phyloP scores from a whole-genome alignment of 1,284 basidiomycete species.

The Irpex rosettiformis region DNA sequence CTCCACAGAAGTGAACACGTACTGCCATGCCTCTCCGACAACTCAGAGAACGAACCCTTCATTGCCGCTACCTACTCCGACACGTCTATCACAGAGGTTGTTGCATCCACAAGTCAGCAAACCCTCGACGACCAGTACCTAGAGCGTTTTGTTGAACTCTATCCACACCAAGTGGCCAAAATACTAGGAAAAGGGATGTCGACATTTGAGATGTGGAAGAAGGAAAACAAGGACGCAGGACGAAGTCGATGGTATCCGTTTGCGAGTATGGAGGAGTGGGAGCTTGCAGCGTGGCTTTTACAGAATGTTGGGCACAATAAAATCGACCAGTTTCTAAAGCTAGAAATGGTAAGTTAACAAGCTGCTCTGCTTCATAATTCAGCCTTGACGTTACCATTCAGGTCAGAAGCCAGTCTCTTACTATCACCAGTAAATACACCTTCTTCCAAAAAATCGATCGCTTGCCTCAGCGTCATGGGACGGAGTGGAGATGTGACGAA shows the following conservation, averaged over 20 bases:
- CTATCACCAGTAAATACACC: constrained; percentile 17
- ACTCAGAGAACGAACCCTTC: no score
- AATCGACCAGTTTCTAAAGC: constrained; percentile 22
- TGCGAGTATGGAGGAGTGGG: constrained; percentile 20
- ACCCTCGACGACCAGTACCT: no score
- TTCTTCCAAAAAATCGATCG: constrained; percentile 20
- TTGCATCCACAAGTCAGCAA: no score
- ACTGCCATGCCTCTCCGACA: no score
- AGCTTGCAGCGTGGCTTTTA: constrained; percentile 22
- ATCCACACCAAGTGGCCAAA: neutral
- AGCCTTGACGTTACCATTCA: neutral
- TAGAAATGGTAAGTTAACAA: constrained; percentile 18
- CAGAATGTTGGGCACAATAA: constrained; percentile 17
- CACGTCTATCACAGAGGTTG: no score
- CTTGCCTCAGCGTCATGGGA: constrained; percentile 17
- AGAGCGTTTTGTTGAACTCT: neutral
- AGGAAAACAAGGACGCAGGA: neutral
- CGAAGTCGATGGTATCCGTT: constrained; percentile 7
- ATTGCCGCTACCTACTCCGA: no score
- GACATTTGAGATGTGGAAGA: constrained; percentile 5
- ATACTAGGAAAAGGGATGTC: neutral
- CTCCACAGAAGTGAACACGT: neutral
- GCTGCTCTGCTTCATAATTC: neutral
- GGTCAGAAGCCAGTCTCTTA: constrained; percentile 13
- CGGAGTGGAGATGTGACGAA: constrained; percentile 9